A percentile compares a stretch with the other conserved stretches of the same genome.
phyloP scores from a whole-genome alignment of 345 rosid species.

The Psidium guajava region DNA sequence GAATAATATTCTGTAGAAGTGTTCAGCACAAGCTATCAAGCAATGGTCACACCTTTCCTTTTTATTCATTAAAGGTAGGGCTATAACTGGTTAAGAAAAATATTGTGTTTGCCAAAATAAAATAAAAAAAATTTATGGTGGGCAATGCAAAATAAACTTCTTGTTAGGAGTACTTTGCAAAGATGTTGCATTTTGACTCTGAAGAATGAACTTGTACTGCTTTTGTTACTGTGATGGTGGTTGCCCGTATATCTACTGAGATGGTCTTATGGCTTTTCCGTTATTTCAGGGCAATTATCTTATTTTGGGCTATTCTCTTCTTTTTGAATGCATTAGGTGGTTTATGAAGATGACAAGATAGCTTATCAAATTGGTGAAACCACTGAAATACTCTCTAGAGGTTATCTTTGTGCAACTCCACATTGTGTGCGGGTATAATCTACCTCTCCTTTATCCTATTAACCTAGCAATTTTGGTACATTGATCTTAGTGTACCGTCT shows the following conservation, averaged over 20 bases:
- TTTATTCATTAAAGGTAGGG: neutral
- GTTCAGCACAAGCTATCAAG: neutral
- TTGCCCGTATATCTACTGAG: neutral
- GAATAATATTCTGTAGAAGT: neutral
- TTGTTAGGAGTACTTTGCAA: neutral
- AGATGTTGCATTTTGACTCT: neutral
- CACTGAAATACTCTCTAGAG: conserved; percentile 57
- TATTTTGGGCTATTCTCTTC: neutral
- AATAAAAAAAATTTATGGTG: neutral
- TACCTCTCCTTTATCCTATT: neutral
- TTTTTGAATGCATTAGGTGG: conserved; percentile 32
- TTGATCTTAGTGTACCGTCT: neutral
- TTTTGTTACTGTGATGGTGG: neutral
- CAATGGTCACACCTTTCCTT: neutral
- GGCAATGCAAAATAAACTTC: neutral
- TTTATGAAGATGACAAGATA: conserved; percentile 72
- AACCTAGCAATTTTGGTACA: neutral
- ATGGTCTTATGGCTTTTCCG: neutral
- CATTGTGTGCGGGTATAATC: conserved; percentile 75
- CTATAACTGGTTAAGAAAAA: neutral
- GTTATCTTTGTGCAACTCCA: conserved; percentile 94
- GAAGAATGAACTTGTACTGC: neutral
- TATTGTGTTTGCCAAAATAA: neutral
- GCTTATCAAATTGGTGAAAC: conserved; percentile 98
- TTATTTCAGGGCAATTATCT: neutral